phyloP scores from a whole-genome alignment of 495 filamentous ascomycete genomes.

The Annulohypoxylon bovei region DNA sequence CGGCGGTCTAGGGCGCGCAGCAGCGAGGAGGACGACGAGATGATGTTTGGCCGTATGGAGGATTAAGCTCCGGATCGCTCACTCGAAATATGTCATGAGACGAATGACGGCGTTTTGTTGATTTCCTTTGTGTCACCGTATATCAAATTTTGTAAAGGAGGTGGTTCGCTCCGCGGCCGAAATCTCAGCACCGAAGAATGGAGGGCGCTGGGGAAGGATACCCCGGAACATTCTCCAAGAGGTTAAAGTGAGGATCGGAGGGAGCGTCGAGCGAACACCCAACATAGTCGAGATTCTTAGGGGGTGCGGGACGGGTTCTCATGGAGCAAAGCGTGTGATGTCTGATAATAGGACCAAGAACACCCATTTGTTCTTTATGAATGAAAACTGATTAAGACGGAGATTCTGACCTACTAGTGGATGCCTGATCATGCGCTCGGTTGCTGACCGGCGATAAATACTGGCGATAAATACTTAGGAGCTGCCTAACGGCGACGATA shows the following conservation, averaged over 20 bases:
- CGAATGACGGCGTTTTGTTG: slow-evolving; percentile 40
- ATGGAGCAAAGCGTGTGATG: slow-evolving; percentile 33
- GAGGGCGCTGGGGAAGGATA: slow-evolving; percentile 36
- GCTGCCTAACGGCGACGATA: background rate
- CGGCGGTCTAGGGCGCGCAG: slow-evolving; percentile 68
- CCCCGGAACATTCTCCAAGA: slow-evolving; percentile 57
- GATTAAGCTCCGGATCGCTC: slow-evolving; percentile 63
- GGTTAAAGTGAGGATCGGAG: slow-evolving; percentile 70
- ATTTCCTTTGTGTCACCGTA: slow-evolving; percentile 60
- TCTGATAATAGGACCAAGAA: slow-evolving; percentile 34
- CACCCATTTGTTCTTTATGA: slow-evolving; percentile 45
- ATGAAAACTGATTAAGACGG: slow-evolving; percentile 37
- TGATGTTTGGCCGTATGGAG: slow-evolving; percentile 94
- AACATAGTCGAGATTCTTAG: slow-evolving; percentile 37
- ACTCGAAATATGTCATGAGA: slow-evolving; percentile 38
- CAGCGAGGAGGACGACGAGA: slow-evolving; percentile 92
- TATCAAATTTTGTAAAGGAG: slow-evolving; percentile 55
- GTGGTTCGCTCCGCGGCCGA: slow-evolving; percentile 65
- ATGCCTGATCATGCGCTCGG: background rate
- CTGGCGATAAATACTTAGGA: background rate
- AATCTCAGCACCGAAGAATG: slow-evolving; percentile 68
- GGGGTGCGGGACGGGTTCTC: slow-evolving; percentile 5
- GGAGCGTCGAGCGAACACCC: slow-evolving; percentile 67
- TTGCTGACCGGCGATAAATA: background rate
- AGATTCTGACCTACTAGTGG: slow-evolving; percentile 20